These are phyloP conservation scores for Seiridium unicorne DNA, from an alignment of 2,329 filamentous ascomycete genomes.

Conservation along the genomic window DNA sequence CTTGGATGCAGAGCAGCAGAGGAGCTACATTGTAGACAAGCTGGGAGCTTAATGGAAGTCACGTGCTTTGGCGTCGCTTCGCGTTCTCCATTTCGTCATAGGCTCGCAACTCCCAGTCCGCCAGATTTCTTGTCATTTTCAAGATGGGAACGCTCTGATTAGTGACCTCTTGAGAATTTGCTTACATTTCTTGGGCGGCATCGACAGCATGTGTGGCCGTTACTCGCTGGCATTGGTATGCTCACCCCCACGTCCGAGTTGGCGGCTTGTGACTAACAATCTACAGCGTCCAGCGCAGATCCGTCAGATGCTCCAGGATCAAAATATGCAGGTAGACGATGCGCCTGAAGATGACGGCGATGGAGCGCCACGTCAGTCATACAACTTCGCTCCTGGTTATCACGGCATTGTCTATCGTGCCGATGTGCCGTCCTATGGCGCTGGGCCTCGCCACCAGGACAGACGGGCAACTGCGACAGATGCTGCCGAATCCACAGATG, in stretches of 20 bases:
- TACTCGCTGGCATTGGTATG: conserved; percentile 62
- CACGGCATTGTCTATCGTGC: conserved; percentile 84
- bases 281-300: conserved; percentile 73
- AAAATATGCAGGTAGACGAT: conserved; percentile 71
- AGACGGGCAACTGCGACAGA: neutral
- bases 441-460: conserved; percentile 33
- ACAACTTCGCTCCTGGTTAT: conserved; percentile 91
- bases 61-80: conserved; percentile 5
- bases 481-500: conserved; percentile 11
- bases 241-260: neutral
- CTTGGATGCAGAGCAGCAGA: neutral
- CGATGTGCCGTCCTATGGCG: conserved; percentile 62
- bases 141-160: too few relatives aligned
- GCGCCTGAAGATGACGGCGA: conserved; percentile 68
- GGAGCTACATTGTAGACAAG: neutral
- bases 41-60: neutral
- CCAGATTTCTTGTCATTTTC: too few relatives aligned
- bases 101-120: neutral
- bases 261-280: neutral
- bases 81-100: conserved; percentile 5
- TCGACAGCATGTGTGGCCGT: conserved; percentile 61
- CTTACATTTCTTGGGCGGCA: neutral
- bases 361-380: conserved; percentile 64
- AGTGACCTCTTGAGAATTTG: neutral
- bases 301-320: conserved; percentile 68